Conservation (phyloP, 352 stramenopile species). For the Thalassiosira mediterranea region DNA sequence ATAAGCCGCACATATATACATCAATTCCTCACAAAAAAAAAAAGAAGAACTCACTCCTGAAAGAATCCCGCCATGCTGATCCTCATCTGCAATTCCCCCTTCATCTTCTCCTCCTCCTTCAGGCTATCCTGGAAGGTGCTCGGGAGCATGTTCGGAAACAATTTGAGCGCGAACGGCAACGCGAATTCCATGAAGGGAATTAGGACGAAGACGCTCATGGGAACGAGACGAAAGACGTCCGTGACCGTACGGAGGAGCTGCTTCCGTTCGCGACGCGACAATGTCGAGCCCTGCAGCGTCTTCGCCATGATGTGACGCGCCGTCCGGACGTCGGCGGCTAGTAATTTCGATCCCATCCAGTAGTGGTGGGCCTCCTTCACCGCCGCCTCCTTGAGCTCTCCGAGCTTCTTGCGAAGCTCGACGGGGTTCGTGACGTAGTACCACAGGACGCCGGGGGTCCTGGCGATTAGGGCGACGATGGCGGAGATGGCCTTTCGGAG, state of each 20-base stretch:
- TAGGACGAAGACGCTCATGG: slow-evolving; percentile 96
- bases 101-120: slow-evolving; percentile 96
- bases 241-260: slow-evolving; percentile 95
- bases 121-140: slow-evolving; percentile 96
- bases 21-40: slow-evolving; percentile 37
- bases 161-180: slow-evolving; percentile 94
- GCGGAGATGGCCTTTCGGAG: too few species aligned
- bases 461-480: slow-evolving; percentile 49
- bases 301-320: slow-evolving; percentile 91
- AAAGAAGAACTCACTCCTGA: slow-evolving; percentile 87
- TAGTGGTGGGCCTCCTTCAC: slow-evolving; percentile 95
- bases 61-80: slow-evolving; percentile 96
- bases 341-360: slow-evolving; percentile 95
- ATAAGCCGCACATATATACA: too few species aligned
- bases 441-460: slow-evolving; percentile 61
- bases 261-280: slow-evolving; percentile 95
- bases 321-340: slow-evolving; percentile 94
- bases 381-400: slow-evolving; percentile 71
- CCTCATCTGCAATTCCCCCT: slow-evolving; percentile 94
- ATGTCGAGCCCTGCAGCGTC: slow-evolving; percentile 90
- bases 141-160: slow-evolving; percentile 99
- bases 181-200: slow-evolving; percentile 99
- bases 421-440: slow-evolving; percentile 69
- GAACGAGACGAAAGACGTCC: slow-evolving; percentile 96
- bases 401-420: slow-evolving; percentile 81